Evolutionary conservation across 805 yeast genomes (phyloP), one percentile per base, ranked within the genome.

Genomic region (Zygoascus bituminiphila): DNA sequence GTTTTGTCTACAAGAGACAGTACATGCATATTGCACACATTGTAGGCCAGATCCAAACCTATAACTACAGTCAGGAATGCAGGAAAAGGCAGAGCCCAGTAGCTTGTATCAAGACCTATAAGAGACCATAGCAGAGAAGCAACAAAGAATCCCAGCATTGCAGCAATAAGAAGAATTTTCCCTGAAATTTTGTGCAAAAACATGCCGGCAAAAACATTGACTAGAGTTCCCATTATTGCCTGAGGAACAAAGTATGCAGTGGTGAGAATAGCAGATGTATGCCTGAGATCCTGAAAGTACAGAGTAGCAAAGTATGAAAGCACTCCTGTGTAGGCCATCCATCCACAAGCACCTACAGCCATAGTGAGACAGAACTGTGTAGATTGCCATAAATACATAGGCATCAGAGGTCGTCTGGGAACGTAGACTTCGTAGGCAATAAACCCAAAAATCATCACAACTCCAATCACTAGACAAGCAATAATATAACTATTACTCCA

Each of bases 401-500:
- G 78, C 72, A 74, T 70, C 17, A 75, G 56, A n/a, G 79, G 78
- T n/a, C 59, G 55, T 38, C 50, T 40, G 1, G 77, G 72, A 1
- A 71, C 48, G 39, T 66, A 66, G 2, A 54, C 40, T 56, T 75
- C 78, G 53, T 68, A 73, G 7, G 68, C 10, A 2, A 63, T 64
- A 42, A 72, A 66, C 0, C 48, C 57, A 1, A 59, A 57, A 17
- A 74, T 52, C n/a, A 72, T 47, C 0, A 56, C 47, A 5, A 66
- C 54, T 1, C 76, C 75, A 6, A 72, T 62, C 17, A 74, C 58
- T n/a, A 74, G 45, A 3, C 69, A 59, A 4, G 71, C 74, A 48
- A 72, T 62, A 51, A 75, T 73, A 53, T 74, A 74, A 0, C 73
- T 70, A 9, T 78, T 72, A 37, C 57, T 58, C 78, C 78, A 74